Base-by-base conservation (phyloP, 148 eudicot genomes). In the Amaranthus palmeri region DNA sequence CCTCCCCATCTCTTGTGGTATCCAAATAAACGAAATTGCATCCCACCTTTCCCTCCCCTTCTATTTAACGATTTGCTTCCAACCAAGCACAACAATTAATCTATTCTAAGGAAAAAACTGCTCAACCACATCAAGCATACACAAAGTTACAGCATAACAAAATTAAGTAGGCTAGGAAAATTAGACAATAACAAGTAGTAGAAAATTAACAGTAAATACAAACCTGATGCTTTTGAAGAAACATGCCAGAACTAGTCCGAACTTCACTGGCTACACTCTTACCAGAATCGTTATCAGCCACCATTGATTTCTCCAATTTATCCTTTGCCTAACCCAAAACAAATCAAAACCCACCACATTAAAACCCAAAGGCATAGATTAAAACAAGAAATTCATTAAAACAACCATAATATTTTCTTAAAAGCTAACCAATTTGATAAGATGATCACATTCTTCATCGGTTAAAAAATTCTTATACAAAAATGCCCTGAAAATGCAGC, bases 241-340 rank as follows among this genome's bases (percentile, higher is more conserved):
- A 95, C 96, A 84, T 86, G 85, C 93, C 93, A 44, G 93, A 84
- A 81, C 97, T 95, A 3, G 98, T 95, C 53, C 96, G 86, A 48
- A 85, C 88, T 66, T 82, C 83, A 58, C 97, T 95, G 61, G 80
- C 83, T 61, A 88, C 45, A 76, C 96, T 89, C 78, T 84, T 81
- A 11, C 96, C 98, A 42, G 90, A 83, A 3, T 86, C 93, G 74
- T 87, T 83, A 81, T 91, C 96, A 61, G 93, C 88, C 75, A 95
- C 98, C 98, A 86, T 85, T 52, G 98, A 91, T 76, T 88, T 88
- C 88, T 85, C 81, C 44, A 95, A 78, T 77, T 88, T 88, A 78
- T 82, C 90, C 83, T 81, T 90, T 7, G 97, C 96, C 98, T 95
- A 77, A 46, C 18, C 63, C 42, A 80, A 25, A 25, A 25, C 36